phyloP scores from a whole-genome alignment of 768 basidiomycete species.

The Lactarius vividus region DNA sequence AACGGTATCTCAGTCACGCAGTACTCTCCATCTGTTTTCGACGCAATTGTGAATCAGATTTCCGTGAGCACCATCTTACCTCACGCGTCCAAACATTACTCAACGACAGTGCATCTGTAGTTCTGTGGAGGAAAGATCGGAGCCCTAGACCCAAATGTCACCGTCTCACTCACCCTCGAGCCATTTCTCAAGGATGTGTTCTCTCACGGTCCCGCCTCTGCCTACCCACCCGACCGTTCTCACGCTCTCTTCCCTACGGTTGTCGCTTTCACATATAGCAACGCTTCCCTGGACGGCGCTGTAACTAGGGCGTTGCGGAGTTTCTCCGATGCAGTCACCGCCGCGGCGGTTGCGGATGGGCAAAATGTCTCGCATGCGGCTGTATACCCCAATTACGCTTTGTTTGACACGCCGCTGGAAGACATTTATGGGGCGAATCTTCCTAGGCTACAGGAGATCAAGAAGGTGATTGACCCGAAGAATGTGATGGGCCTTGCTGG shows the following conservation, averaged over 20 bases:
- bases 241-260: neutral
- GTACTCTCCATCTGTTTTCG: slow-evolving; percentile 4
- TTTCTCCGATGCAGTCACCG: neutral
- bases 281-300: neutral
- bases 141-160: neutral
- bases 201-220: neutral
- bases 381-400: neutral
- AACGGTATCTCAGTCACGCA: neutral
- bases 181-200: neutral
- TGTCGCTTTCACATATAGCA: neutral
- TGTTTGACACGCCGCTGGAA: neutral
- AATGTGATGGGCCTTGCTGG: slow-evolving; percentile 1
- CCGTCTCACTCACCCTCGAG: neutral
- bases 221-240: neutral
- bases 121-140: neutral
- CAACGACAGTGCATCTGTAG: neutral
- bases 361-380: neutral
- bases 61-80: neutral
- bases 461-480: neutral
- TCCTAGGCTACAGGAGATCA: neutral
- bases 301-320: neutral
- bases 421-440: neutral
- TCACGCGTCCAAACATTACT: neutral
- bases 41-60: neutral
- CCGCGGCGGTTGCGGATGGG: neutral